These are phyloP conservation scores for Botrytis cinerea DNA, from an alignment of 2,329 filamentous ascomycete genomes.

Conservation along the genomic window DNA sequence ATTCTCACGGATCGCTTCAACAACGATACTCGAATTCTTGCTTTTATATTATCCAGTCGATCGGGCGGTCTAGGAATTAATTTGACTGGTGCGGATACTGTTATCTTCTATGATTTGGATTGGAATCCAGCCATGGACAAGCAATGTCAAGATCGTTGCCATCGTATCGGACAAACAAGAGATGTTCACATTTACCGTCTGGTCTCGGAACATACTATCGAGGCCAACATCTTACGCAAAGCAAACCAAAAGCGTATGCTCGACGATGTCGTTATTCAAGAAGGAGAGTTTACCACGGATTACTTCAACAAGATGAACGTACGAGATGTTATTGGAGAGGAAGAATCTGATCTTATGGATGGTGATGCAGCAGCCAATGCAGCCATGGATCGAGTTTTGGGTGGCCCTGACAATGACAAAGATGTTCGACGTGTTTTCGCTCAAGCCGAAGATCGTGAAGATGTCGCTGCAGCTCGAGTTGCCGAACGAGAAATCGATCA, in stretches of 20 bases:
- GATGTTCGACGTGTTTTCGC: slow-evolving; percentile 75
- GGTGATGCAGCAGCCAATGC: slow-evolving; percentile 72
- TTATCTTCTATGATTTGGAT: slow-evolving; percentile 98
- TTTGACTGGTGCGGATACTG: slow-evolving; percentile 91
- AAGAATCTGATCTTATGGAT: slow-evolving; percentile 55
- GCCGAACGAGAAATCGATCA: slow-evolving; percentile 86
- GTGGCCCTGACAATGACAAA: slow-evolving; percentile 56
- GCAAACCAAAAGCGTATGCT: slow-evolving; percentile 97
- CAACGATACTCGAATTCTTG: slow-evolving; percentile 85
- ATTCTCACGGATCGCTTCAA: slow-evolving; percentile 97
- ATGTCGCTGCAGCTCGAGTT: slow-evolving; percentile 81
- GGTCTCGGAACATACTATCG: slow-evolving; percentile 90
- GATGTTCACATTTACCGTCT: slow-evolving; percentile 98
- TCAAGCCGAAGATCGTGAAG: slow-evolving; percentile 88
- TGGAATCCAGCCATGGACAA: slow-evolving; percentile 99
- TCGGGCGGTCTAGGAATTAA: slow-evolving; percentile 97
- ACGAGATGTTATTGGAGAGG: slow-evolving; percentile 65
- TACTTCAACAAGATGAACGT: slow-evolving; percentile 81
- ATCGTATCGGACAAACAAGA: slow-evolving; percentile 94
- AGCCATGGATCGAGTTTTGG: slow-evolving; percentile 84
- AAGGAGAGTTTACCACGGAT: slow-evolving; percentile 96
- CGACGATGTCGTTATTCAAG: slow-evolving; percentile 97
- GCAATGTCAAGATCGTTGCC: slow-evolving; percentile 95
- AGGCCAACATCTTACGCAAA: slow-evolving; percentile 96
- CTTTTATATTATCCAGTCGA: slow-evolving; percentile 92